phyloP scores from a whole-genome alignment of 495 filamentous ascomycete species.

The Hypoxylon subgilvum region DNA sequence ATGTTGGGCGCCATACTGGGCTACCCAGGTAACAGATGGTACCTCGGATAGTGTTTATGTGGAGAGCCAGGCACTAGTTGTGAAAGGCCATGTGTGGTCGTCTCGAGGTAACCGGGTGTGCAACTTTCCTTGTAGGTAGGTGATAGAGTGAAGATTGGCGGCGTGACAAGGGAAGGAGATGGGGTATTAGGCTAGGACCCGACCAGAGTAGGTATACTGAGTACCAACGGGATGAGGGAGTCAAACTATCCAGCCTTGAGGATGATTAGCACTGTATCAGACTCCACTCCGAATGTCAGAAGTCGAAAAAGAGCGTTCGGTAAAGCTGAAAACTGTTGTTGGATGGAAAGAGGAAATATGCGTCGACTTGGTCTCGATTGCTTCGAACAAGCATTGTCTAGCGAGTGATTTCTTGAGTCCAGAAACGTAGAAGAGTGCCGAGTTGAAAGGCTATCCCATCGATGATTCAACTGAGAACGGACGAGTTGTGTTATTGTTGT shows the following conservation, averaged over 20 bases:
- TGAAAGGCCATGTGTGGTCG: slow-evolving; percentile 39
- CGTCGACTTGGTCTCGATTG: slow-evolving; percentile 13
- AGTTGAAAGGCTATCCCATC: slow-evolving; percentile 18
- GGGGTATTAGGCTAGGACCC: slow-evolving; percentile 1
- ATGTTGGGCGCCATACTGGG: slow-evolving; percentile 73
- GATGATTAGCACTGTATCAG: slow-evolving; percentile 14
- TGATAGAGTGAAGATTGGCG: background rate
- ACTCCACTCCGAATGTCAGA: slow-evolving; percentile 9
- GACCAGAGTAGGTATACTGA: background rate
- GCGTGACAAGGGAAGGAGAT: background rate
- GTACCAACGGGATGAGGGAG: slow-evolving; percentile 1
- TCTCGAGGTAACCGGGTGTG: slow-evolving; percentile 10
- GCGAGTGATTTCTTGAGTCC: slow-evolving; percentile 1
- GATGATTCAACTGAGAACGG: slow-evolving; percentile 5
- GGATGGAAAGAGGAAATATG: slow-evolving; percentile 16
- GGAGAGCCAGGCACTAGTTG: slow-evolving; percentile 17
- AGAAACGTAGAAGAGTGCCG: slow-evolving; percentile 8
- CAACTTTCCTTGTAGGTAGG: slow-evolving; percentile 16
- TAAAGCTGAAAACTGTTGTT: background rate
- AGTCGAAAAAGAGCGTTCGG: background rate
- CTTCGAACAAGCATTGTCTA: slow-evolving; percentile 33
- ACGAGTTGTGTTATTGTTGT: background rate
- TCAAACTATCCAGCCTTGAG: background rate
- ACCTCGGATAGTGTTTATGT: slow-evolving; percentile 11
- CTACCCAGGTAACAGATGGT: slow-evolving; percentile 9